phyloP scores from a whole-genome alignment of 2,329 filamentous ascomycete species.

The Rutstroemia sp. region DNA sequence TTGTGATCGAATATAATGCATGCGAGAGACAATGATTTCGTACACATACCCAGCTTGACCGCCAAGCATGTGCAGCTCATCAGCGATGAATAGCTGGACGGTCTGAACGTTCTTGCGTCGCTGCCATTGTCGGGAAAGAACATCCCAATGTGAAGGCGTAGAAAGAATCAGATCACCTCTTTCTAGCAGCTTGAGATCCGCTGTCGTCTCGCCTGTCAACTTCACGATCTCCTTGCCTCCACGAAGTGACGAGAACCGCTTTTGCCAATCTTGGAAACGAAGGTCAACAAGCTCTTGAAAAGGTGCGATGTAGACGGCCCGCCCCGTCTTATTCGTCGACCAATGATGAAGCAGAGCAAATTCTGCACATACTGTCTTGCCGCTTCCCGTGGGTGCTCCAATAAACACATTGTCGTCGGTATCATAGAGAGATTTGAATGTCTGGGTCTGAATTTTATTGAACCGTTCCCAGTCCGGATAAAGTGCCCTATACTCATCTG shows the following conservation, averaged over 20 bases:
- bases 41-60: constrained; percentile 83
- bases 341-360: constrained; percentile 88
- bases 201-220: constrained; percentile 85
- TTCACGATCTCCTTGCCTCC: constrained; percentile 90
- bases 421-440: constrained; percentile 87
- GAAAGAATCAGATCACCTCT: constrained; percentile 84
- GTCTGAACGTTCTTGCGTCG: constrained; percentile 90
- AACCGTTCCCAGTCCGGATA: constrained; percentile 84
- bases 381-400: constrained; percentile 86
- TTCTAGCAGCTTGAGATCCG: constrained; percentile 83
- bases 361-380: constrained; percentile 95
- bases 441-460: constrained; percentile 96
- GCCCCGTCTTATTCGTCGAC: constrained; percentile 61
- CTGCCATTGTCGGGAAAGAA: constrained; percentile 92
- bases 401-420: constrained; percentile 92
- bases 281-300: constrained; percentile 89
- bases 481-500: constrained; percentile 69
- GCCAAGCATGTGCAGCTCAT: constrained; percentile 90
- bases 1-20: constrained; percentile 91
- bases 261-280: constrained; percentile 76
- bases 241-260: constrained; percentile 61
- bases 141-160: constrained; percentile 92
- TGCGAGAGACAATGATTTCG: constrained; percentile 93
- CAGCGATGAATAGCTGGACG: constrained; percentile 85
- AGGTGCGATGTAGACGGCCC: constrained; percentile 88